A percentile compares a stretch with the other conserved stretches of the same genome.
Conservation (phyloP, 164 flowering plant species). For the Berberis vulgaris region DNA sequence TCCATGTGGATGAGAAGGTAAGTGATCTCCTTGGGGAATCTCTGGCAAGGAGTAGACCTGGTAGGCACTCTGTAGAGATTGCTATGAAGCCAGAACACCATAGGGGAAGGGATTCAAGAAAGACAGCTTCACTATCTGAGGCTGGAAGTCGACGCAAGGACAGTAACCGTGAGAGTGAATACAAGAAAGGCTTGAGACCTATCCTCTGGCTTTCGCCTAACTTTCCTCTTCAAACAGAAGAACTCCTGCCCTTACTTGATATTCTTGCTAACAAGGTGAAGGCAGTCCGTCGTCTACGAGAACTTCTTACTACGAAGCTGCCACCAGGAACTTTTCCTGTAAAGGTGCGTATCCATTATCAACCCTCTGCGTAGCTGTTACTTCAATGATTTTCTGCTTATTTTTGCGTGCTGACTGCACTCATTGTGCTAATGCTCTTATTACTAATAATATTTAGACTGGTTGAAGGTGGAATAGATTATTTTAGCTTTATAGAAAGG, state of each 20-base stretch:
- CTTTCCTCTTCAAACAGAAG: conserved; percentile 83
- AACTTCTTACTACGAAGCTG: conserved; percentile 89
- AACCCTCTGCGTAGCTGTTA: not conserved
- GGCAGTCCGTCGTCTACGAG: conserved; percentile 89
- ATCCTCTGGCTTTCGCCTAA: conserved; percentile 90
- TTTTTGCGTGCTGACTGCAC: no score
- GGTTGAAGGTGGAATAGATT: no score
- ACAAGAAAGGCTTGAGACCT: conserved; percentile 94
- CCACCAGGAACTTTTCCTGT: conserved; percentile 86
- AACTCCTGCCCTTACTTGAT: conserved; percentile 90
- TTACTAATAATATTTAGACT: no score
- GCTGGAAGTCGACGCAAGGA: conserved; percentile 47
- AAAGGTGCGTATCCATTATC: conserved; percentile 1
- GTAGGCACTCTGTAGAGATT: conserved; percentile 72
- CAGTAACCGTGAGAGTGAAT: conserved; percentile 67
- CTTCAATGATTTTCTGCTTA: not conserved
- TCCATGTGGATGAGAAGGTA: conserved; percentile 70
- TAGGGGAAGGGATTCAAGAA: conserved; percentile 39
- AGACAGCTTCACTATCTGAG: conserved; percentile 34
- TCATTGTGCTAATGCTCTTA: no score
- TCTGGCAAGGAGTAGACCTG: conserved; percentile 48
- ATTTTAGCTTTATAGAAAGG: no score
- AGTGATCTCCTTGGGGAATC: conserved; percentile 72
- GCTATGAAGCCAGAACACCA: conserved; percentile 38
- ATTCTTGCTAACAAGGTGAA: conserved; percentile 96